Evolutionary conservation across 306 rosid species (phyloP).

Genomic region (Fragaria vesca): DNA sequence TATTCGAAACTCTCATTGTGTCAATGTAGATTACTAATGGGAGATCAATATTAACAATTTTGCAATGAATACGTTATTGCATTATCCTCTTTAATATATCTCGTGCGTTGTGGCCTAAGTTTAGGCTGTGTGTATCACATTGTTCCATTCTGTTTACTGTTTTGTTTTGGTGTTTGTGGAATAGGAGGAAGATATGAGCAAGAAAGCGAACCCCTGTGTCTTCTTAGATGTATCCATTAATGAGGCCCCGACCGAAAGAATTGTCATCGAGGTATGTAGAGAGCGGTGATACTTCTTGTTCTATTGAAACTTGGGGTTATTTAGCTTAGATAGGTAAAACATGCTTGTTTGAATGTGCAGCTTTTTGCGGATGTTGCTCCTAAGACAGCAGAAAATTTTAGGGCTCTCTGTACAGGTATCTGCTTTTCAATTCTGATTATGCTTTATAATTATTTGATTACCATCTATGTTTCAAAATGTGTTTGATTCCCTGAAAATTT

Average conservation of each 20-base stretch:
- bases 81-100: no score
- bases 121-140: background rate
- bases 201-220: constrained; percentile 67
- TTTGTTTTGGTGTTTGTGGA: constrained; percentile 13
- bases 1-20: background rate
- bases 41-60: background rate
- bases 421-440: background rate
- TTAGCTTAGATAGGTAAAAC: background rate
- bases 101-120: background rate
- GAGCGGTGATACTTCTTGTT: constrained; percentile 2
- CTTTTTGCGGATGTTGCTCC: constrained; percentile 85
- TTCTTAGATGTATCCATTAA: constrained; percentile 76
- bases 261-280: constrained; percentile 66
- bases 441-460: background rate
- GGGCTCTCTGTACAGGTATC: constrained; percentile 93
- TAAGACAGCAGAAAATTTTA: constrained; percentile 83
- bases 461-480: background rate
- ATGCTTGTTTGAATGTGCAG: constrained; percentile 51
- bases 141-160: background rate
- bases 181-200: constrained; percentile 50
- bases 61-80: background rate
- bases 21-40: background rate
- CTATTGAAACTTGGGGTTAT: constrained; percentile 14
- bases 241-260: constrained; percentile 62
- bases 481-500: background rate